Conservation (phyloP, 1,284 basidiomycete genomes). For the Takashimella tepidaria region DNA sequence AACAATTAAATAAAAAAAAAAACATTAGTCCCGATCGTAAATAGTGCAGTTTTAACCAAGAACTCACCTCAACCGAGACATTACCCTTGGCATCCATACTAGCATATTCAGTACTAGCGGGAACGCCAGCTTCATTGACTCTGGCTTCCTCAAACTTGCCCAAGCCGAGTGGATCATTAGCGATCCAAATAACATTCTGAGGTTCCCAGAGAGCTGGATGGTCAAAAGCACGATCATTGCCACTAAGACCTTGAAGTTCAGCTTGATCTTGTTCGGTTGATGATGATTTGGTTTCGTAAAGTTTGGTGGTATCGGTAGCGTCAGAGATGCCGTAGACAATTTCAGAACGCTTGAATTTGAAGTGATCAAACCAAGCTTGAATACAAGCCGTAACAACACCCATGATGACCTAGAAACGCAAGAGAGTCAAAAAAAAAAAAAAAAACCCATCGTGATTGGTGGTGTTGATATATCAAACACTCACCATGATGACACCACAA, state of each 20-base stretch:
- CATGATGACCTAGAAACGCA: conserved; percentile 26
- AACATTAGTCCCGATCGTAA: neutral
- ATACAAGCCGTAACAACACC: conserved; percentile 33
- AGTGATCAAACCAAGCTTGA: conserved; percentile 44
- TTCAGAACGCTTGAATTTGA: conserved; percentile 35
- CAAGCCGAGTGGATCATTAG: conserved; percentile 45
- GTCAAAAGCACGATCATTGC: conserved; percentile 38
- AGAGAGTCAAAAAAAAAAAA: neutral
- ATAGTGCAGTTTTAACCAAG: neutral
- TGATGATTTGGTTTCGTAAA: conserved; percentile 14
- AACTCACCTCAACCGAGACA: conserved; percentile 27
- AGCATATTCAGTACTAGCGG: conserved; percentile 41
- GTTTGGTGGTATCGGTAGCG: conserved; percentile 20
- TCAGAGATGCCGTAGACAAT: conserved; percentile 25
- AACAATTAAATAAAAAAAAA: neutral
- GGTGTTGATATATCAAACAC: too few species aligned
- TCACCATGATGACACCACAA: conserved; percentile 44
- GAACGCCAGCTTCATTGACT: conserved; percentile 40
- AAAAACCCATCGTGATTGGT: neutral
- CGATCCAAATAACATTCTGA: conserved; percentile 47
- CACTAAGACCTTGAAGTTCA: conserved; percentile 10
- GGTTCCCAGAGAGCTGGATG: conserved; percentile 49
- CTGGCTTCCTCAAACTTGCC: conserved; percentile 40
- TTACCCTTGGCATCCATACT: conserved; percentile 44
- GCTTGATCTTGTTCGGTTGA: conserved; percentile 11